Conservation (phyloP, 106 monocot genomes). For the Agapanthus africanus region DNA sequence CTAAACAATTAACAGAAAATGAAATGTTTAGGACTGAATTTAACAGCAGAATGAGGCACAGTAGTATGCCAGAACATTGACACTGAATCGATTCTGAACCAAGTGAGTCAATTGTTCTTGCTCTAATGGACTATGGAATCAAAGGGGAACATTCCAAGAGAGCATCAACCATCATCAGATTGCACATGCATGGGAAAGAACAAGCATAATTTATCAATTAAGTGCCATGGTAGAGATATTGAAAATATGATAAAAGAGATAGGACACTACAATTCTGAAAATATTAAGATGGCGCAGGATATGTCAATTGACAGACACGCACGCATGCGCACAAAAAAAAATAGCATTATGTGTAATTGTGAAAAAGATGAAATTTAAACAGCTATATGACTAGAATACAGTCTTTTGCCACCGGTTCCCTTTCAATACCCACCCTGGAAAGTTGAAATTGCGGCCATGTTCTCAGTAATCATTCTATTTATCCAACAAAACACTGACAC, state of each 20-base stretch:
- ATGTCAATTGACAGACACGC: too few relatives aligned
- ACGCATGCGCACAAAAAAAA: too few relatives aligned
- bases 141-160: background rate
- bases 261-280: background rate
- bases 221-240: background rate
- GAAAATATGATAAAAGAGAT: background rate
- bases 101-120: background rate
- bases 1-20: background rate
- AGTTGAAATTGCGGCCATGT: too few relatives aligned
- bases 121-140: background rate
- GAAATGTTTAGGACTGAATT: background rate
- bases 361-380: too few relatives aligned
- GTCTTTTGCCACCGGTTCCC: too few relatives aligned
- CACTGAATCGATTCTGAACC: background rate
- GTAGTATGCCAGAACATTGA: background rate
- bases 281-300: too few relatives aligned
- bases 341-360: too few relatives aligned
- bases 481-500: too few relatives aligned
- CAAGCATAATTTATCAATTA: background rate
- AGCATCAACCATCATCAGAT: background rate
- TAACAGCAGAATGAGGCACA: background rate
- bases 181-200: background rate
- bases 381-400: too few relatives aligned
- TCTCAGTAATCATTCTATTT: too few relatives aligned
- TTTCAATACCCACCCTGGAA: too few relatives aligned